phyloP scores from a whole-genome alignment of 2,329 filamentous ascomycete genomes.

The Diaporthe batatas region DNA sequence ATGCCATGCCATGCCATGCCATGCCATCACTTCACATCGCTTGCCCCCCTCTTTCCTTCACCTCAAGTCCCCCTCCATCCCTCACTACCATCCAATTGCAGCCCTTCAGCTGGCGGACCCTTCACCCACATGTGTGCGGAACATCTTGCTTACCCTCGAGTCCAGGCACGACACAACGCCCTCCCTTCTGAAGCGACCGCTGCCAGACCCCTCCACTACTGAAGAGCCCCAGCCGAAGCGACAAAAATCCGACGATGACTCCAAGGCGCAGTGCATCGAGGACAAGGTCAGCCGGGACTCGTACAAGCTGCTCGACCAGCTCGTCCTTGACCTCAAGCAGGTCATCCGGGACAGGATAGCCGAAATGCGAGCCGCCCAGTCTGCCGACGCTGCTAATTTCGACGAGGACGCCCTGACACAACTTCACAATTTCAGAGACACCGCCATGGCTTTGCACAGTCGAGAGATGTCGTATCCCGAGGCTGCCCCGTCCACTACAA shows the following conservation, averaged over 20 bases:
- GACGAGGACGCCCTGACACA: slow-evolving; percentile 57
- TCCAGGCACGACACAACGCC: slow-evolving; percentile 67
- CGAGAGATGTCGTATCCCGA: slow-evolving; percentile 69
- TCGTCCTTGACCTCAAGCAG: slow-evolving; percentile 68
- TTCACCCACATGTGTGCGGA: background rate
- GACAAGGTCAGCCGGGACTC: slow-evolving; percentile 65
- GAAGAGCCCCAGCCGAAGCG: slow-evolving; percentile 71
- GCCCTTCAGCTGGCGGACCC: background rate
- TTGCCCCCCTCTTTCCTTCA: background rate
- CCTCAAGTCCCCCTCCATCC: background rate
- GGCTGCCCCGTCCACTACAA: slow-evolving; percentile 52
- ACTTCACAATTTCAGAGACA: slow-evolving; percentile 70
- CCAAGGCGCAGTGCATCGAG: slow-evolving; percentile 59
- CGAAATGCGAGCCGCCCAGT: slow-evolving; percentile 58
- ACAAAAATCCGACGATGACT: slow-evolving; percentile 66
- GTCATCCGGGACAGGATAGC: slow-evolving; percentile 55
- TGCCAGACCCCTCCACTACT: slow-evolving; percentile 58
- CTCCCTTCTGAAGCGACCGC: slow-evolving; percentile 67
- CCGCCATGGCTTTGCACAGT: slow-evolving; percentile 72
- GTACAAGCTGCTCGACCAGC: slow-evolving; percentile 74
- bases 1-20: slow-evolving; percentile 43
- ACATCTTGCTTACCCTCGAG: slow-evolving; percentile 48
- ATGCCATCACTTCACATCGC: slow-evolving; percentile 44
- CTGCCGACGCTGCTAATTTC: slow-evolving; percentile 46
- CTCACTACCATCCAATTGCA: background rate